Base-by-base conservation (phyloP, 2,329 filamentous ascomycete species). In the Fragosphaeria purpurea region DNA sequence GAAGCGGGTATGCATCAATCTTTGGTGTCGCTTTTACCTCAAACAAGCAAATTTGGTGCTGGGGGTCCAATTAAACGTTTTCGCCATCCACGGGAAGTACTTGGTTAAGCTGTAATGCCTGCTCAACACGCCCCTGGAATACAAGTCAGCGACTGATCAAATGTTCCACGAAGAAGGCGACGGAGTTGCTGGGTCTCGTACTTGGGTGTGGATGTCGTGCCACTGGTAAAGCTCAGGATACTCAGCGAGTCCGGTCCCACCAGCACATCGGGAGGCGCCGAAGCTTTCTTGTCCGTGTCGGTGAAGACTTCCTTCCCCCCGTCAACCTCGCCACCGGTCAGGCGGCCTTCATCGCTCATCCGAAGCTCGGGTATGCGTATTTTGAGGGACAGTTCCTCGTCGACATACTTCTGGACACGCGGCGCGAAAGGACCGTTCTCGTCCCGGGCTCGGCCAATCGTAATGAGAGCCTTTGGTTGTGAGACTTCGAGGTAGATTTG, bases 31-130 rank as follows among this genome's bases (percentile, higher is more conserved):
- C 22, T 22, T 22, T 22, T 22, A 22, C 22, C 22, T 22, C 22
- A 22, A 22, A 22, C 22, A 22, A 22, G 22, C 22, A 22, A 22
- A 22, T 22, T 22, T 22, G 22, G 22, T 22, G 22, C 22, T 22
- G 22, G 22, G 22, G 3, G 22, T 22, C 22, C 22, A 22, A 22
- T 80, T 73, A 65, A 97, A 97, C 2, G 73, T 80, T 67, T 93
- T 71, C 0, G 88, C 81, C 91, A 97, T 97, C 90, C 89, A 97
- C 22, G 83, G 81, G 62, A 91, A 94, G 70, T 95, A 97, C 60
- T 85, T 83, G 1, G 88, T 79, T 54, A 97, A 71, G 47, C 81
- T 86, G 69, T 85, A 97, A 67, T 97, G 91, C 11, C 91, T 79
- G 1, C 91, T 90, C 50, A 82, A 76, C 10, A 97, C 91, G 58